These are phyloP conservation scores for Fonsecaea pugnacius DNA, from an alignment of 2,329 filamentous ascomycete genomes.

Conservation along the genomic window DNA sequence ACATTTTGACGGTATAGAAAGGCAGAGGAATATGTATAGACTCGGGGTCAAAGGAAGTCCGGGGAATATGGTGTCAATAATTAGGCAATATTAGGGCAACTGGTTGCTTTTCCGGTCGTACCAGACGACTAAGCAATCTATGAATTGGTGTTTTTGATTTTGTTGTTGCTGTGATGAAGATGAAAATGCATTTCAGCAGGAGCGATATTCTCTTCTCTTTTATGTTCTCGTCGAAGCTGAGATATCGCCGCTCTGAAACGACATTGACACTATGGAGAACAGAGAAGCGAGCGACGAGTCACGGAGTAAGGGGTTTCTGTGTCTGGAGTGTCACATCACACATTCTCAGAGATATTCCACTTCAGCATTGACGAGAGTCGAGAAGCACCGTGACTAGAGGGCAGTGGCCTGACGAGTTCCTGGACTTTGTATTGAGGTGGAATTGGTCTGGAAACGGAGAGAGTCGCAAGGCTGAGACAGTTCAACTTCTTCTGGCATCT, in stretches of 20 bases:
- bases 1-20: constrained; percentile 38
- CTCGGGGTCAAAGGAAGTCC: neutral
- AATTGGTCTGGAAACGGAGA: neutral
- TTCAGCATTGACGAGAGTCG: neutral
- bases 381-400: neutral
- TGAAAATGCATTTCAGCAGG: neutral
- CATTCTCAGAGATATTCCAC: neutral
- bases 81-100: neutral
- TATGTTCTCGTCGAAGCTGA: neutral
- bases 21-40: neutral
- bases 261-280: neutral
- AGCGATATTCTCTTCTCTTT: neutral
- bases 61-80: neutral
- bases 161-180: neutral
- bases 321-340: neutral
- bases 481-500: neutral
- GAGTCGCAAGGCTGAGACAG: constrained; percentile 10
- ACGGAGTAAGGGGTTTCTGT: neutral
- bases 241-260: neutral
- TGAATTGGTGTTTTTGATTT: neutral
- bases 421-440: neutral
- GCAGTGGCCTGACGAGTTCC: neutral
- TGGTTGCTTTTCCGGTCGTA: neutral
- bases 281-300: neutral
- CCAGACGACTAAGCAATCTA: neutral